Evolutionary conservation across 768 basidiomycete species (phyloP), one percentile per base, ranked within the genome.

Genomic region (Tylopilus sp.): DNA sequence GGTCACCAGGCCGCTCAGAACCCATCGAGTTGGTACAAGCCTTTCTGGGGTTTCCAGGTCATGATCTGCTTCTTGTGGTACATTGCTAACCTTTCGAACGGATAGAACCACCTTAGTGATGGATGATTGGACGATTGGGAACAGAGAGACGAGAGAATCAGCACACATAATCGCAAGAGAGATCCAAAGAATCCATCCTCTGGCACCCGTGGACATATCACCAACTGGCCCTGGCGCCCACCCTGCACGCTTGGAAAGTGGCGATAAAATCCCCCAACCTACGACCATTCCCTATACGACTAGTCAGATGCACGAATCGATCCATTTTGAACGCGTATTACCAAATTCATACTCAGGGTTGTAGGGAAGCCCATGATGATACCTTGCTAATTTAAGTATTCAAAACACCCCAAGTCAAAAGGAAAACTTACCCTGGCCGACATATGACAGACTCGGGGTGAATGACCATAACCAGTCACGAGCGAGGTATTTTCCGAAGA

Each of bases 341-440:
- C 91, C 53, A 93, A 69, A 59, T 87, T 95, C 95, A 98, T 98
- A 66, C 89, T 90, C 31, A 95, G 62, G 0, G 95, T 95, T 0
- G 92, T 96, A 0, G 93, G 89, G 63, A 95, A 92, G 5, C 95
- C 96, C 96, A 98, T 98, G 62, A 98, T 98, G 55, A 98, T 93
- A 6, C 93, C 90, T 87, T 19, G 45, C n/a, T 16, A 48, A 22
- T 50, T 48, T 46, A 22, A 49, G 44, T 40, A 40, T 38, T 49
- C 51, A 24, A 12, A 50, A 51, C 22, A 19, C 26, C 9, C 19
- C 14, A 11, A 12, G 40, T 34, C 41, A 50, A 36, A 25, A 41
- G 9, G n/a, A 46, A 17, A 12, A 14, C 51, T 11, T 49, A 63
- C 91, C 94, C 81, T 96, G 92, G 1, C 94, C 94, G 34, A 97